Evolutionary conservation across 176 grass and related monocot genomes (phyloP), one percentile per base, ranked within the genome.

Genomic region (Alopecurus myosuroides): DNA sequence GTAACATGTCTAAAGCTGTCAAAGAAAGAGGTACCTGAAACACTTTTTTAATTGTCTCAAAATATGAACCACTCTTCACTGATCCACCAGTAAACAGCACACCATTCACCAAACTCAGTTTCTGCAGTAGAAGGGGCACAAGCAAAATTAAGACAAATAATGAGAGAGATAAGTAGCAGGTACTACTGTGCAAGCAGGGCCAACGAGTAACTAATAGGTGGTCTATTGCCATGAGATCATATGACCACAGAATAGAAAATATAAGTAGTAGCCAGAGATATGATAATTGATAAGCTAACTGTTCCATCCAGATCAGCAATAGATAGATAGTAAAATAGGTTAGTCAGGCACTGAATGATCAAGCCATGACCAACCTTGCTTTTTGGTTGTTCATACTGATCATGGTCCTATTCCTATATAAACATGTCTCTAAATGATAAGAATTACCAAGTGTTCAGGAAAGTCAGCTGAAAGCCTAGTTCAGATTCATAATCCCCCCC

Each of bases 81-180:
- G 79, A 95, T 67, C 97, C 93, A 53, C 97, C 97, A 25, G 97
- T 92, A 68, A 95, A 98, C 9, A 95, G 40, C 55, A 98, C 91
- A 18, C 97, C 93, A 48, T 98, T 98, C 58, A 95, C 55, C 88
- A 95, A 94, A 71, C 70, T 95, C 81, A 98, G 56, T 67, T 95
- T 98, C 97, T 98, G 87, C 40, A 74, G 62, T 17, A 56, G 22
- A 85, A 84, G 48, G 20, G 19, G 20, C 52, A 80, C 14, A 46
- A 50, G 6, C 0, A 87, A 66, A 89, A 35, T 28, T 29, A 67
- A 18, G 11, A 19, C 10, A 55, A 41, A 26, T 14, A 22, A 36
- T 49, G 14, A 9, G 22, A 42, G 37, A 34, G n/a, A 9, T 36
- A 74, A 75, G 29, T 28, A 76, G 22, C 65, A 42, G 42, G 75